A percentile compares a stretch with the other conserved stretches of the same genome.
Evolutionary conservation across 129 eudicot genomes (phyloP).

Genomic region (Chrysanthemum seticuspe): DNA sequence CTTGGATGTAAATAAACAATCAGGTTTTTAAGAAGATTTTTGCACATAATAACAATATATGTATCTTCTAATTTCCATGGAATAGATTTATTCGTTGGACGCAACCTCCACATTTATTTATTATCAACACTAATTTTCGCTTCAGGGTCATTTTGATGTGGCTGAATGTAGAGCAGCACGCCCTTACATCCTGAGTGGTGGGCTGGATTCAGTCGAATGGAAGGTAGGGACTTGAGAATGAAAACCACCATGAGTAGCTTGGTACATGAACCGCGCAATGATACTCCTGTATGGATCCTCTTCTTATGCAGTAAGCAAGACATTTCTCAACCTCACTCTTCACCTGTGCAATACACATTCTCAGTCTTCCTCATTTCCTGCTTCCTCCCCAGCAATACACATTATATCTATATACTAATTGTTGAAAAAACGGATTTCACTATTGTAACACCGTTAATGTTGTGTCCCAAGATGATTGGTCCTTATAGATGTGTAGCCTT

Average conservation of each 20-base stretch:
- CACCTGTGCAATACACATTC: constrained; percentile 46
- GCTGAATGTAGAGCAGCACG: no score
- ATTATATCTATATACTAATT: neutral
- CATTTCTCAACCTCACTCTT: constrained; percentile 56
- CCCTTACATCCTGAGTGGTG: neutral
- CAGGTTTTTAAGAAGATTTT: no score
- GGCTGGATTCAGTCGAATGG: constrained; percentile 14
- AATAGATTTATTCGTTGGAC: no score
- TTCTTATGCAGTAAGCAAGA: constrained; percentile 45
- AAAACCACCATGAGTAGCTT: constrained; percentile 44
- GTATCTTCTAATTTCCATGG: no score
- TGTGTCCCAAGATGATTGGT: no score
- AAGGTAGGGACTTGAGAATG: constrained; percentile 58
- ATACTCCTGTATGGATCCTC: constrained; percentile 53
- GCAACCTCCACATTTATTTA: no score
- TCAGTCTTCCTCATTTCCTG: constrained; percentile 48
- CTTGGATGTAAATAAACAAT: no score
- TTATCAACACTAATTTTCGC: no score
- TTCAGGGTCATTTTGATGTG: neutral
- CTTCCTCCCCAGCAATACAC: constrained; percentile 36
- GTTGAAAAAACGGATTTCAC: no score
- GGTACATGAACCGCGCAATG: constrained; percentile 40
- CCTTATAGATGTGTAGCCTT: no score
- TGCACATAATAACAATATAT: no score
- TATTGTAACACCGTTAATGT: no score